Conservation (phyloP, 2,329 filamentous ascomycete genomes). For the Ceratocystis albifundus region DNA sequence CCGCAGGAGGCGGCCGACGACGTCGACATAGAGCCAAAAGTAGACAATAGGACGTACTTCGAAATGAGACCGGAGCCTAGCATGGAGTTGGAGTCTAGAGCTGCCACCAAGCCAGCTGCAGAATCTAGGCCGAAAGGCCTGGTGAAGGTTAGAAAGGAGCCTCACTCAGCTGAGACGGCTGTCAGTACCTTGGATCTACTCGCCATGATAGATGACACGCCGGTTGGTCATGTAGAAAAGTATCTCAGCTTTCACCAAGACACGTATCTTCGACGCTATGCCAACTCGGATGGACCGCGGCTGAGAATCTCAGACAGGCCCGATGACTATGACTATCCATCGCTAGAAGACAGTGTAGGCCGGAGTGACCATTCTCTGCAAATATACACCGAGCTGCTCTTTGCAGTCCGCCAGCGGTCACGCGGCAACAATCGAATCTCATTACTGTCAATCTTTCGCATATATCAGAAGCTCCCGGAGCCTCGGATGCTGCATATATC, state of each 20-base stretch:
- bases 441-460: constrained; percentile 38
- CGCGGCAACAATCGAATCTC: constrained; percentile 33
- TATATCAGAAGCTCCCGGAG: constrained; percentile 42
- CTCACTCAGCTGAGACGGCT: constrained; percentile 21
- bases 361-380: constrained; percentile 31
- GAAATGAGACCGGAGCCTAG: neutral
- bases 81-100: neutral
- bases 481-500: constrained; percentile 42
- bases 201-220: constrained; percentile 41
- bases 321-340: constrained; percentile 40
- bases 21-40: neutral
- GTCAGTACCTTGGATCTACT: constrained; percentile 37
- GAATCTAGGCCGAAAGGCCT: neutral
- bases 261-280: constrained; percentile 44
- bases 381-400: constrained; percentile 33
- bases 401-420: constrained; percentile 34
- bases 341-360: constrained; percentile 32
- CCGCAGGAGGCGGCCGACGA: neutral
- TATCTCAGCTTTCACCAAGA: constrained; percentile 42
- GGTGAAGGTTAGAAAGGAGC: neutral
- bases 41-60: neutral
- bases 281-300: constrained; percentile 38
- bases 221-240: constrained; percentile 37
- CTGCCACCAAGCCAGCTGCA: neutral
- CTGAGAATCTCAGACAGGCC: constrained; percentile 40